These are phyloP conservation scores for Aspergillus terreus DNA, from an alignment of 2,329 filamentous ascomycete genomes.

Conservation along the genomic window DNA sequence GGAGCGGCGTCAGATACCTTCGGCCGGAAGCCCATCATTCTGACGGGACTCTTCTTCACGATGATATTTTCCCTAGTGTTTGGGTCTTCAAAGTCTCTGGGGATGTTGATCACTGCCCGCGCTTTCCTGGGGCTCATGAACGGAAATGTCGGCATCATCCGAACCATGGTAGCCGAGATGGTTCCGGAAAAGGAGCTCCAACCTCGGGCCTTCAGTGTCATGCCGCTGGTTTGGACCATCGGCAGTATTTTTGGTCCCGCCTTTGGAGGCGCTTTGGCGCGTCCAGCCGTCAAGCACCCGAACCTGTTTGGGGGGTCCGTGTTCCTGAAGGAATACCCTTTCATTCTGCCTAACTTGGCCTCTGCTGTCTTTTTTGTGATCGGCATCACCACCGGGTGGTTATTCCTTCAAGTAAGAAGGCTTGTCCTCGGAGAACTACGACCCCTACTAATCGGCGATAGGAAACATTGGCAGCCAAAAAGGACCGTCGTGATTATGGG, in stretches of 20 bases:
- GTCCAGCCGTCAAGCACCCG: conserved; percentile 73
- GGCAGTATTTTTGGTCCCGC: conserved; percentile 84
- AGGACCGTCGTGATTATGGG: conserved; percentile 69
- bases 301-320: conserved; percentile 61
- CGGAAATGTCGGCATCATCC: conserved; percentile 89
- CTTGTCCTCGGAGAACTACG: background rate
- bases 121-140: conserved; percentile 79
- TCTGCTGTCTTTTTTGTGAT: conserved; percentile 72
- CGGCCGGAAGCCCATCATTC: conserved; percentile 78
- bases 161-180: conserved; percentile 90
- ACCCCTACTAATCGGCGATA: conserved; percentile 34
- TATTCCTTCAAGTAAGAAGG: conserved; percentile 67
- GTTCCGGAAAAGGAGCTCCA: conserved; percentile 83
- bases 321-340: conserved; percentile 75
- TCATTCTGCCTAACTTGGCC: conserved; percentile 77
- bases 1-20: conserved; percentile 71
- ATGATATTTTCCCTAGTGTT: conserved; percentile 79
- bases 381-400: conserved; percentile 66
- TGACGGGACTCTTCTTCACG: conserved; percentile 69
- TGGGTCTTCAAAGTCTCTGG: conserved; percentile 74
- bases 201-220: conserved; percentile 83
- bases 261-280: conserved; percentile 81
- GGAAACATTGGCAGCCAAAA: conserved; percentile 77
- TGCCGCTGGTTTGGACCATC: conserved; percentile 87
- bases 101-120: conserved; percentile 75